These are phyloP conservation scores for Penicillium riverlandense DNA, from an alignment of 495 filamentous ascomycete genomes.

Conservation along the genomic window DNA sequence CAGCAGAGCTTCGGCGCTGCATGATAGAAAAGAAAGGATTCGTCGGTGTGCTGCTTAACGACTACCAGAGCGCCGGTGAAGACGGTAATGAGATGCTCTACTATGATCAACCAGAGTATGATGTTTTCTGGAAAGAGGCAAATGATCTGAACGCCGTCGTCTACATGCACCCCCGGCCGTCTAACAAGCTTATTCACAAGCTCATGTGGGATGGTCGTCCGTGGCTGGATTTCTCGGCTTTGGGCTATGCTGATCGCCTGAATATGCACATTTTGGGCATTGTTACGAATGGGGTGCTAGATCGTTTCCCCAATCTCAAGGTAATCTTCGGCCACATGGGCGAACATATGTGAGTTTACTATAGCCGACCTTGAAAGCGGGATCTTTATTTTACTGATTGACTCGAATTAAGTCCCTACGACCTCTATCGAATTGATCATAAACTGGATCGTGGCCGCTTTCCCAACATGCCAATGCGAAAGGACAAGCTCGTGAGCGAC, in stretches of 20 bases:
- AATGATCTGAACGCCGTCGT: slow-evolving; percentile 43
- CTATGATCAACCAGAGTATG: not conserved
- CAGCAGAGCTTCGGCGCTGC: not conserved
- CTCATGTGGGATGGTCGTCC: slow-evolving; percentile 10
- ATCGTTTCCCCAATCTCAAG: slow-evolving; percentile 37
- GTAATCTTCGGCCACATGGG: slow-evolving; percentile 53
- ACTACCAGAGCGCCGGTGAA: no score
- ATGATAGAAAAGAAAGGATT: no score
- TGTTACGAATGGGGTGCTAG: slow-evolving; percentile 33
- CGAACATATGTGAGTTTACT: slow-evolving; percentile 30
- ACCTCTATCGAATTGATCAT: slow-evolving; percentile 41
- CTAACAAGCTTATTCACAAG: not conserved
- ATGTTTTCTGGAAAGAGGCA: not conserved
- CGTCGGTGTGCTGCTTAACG: no score
- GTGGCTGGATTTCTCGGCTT: slow-evolving; percentile 20
- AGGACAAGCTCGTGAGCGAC: slow-evolving; percentile 13
- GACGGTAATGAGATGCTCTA: not conserved
- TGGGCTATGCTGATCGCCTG: slow-evolving; percentile 29
- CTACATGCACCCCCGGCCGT: slow-evolving; percentile 43
- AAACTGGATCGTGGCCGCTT: slow-evolving; percentile 28
- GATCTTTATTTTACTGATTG: no score
- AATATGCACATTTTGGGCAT: slow-evolving; percentile 32
- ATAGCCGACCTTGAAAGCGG: no score
- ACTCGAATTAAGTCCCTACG: slow-evolving; percentile 27
- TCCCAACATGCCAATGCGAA: slow-evolving; percentile 7